Evolutionary conservation across 2,329 filamentous ascomycete species (phyloP).

Genomic region (Xylaria sp.): DNA sequence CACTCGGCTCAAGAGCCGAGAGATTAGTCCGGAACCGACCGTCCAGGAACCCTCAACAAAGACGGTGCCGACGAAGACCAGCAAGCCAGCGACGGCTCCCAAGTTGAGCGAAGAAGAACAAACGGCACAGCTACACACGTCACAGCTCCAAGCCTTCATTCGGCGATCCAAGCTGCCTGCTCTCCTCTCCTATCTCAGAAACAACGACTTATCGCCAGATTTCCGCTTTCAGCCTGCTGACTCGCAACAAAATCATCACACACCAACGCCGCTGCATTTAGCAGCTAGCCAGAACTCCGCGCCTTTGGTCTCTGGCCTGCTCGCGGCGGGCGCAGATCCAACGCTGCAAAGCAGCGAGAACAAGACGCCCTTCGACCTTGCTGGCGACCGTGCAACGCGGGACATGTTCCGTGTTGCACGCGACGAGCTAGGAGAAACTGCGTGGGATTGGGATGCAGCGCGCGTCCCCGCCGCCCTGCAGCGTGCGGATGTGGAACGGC

Average conservation of each 20-base stretch:
- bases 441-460: conserved; percentile 74
- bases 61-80: conserved; percentile 40
- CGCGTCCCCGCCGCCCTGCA: conserved; percentile 67
- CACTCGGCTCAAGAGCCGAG: conserved; percentile 79
- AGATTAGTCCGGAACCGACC: conserved; percentile 62
- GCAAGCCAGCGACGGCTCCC: conserved; percentile 49
- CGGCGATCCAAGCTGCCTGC: conserved; percentile 86
- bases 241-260: conserved; percentile 65
- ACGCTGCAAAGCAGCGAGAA: conserved; percentile 64
- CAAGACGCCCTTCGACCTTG: conserved; percentile 81
- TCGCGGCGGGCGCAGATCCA: conserved; percentile 71
- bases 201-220: conserved; percentile 63
- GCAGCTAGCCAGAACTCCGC: conserved; percentile 76
- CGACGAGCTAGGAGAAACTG: conserved; percentile 68
- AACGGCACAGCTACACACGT: conserved; percentile 73
- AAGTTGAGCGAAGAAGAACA: conserved; percentile 81
- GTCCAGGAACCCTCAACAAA: conserved; percentile 38
- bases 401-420: conserved; percentile 90
- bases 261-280: conserved; percentile 78
- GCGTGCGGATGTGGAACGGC: conserved; percentile 63
- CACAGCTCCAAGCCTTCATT: conserved; percentile 81
- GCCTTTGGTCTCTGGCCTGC: conserved; percentile 68
- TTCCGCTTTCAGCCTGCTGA: conserved; percentile 71
- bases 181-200: conserved; percentile 74
- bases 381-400: conserved; percentile 76